These are phyloP conservation scores for Neurospora crassa DNA, from an alignment of 2,329 filamentous ascomycete species.

Conservation along the genomic window DNA sequence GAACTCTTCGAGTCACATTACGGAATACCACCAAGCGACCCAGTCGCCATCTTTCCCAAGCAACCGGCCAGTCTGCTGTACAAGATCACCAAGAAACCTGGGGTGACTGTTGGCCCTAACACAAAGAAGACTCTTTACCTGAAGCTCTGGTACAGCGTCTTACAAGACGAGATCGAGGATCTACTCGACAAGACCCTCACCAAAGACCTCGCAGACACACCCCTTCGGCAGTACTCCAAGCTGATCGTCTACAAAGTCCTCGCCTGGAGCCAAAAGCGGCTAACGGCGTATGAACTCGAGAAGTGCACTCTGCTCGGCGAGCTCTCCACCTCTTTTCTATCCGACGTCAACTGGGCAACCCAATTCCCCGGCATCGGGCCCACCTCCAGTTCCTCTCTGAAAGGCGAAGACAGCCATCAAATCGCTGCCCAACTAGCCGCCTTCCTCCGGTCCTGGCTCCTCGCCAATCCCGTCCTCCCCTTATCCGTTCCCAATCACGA, in stretches of 20 bases:
- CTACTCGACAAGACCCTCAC: constrained; percentile 35
- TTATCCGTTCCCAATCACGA: constrained; percentile 22
- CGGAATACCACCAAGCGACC: constrained; percentile 40
- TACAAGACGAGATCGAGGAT: constrained; percentile 62
- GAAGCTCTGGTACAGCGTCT: constrained; percentile 63
- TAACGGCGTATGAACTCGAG: constrained; percentile 46
- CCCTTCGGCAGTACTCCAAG: constrained; percentile 36
- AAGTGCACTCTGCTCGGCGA: constrained; percentile 43
- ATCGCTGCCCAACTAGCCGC: constrained; percentile 22
- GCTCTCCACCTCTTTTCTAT: constrained; percentile 39
- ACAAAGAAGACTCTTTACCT: constrained; percentile 49
- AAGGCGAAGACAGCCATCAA: constrained; percentile 13
- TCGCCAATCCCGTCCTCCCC: constrained; percentile 22
- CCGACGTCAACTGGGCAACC: constrained; percentile 35
- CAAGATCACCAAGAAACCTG: constrained; percentile 54
- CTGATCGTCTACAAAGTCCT: constrained; percentile 36
- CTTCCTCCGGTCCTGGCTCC: constrained; percentile 31
- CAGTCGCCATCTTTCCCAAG: constrained; percentile 62
- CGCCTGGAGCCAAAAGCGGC: constrained; percentile 30
- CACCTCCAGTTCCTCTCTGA: neutral
- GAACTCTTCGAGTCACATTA: constrained; percentile 58
- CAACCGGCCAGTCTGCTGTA: constrained; percentile 77
- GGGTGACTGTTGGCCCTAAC: constrained; percentile 23
- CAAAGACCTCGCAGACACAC: constrained; percentile 28
- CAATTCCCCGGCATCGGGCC: constrained; percentile 41